Base-by-base conservation (phyloP, 257 asterid species). In the Solanum corneliomulleri region DNA sequence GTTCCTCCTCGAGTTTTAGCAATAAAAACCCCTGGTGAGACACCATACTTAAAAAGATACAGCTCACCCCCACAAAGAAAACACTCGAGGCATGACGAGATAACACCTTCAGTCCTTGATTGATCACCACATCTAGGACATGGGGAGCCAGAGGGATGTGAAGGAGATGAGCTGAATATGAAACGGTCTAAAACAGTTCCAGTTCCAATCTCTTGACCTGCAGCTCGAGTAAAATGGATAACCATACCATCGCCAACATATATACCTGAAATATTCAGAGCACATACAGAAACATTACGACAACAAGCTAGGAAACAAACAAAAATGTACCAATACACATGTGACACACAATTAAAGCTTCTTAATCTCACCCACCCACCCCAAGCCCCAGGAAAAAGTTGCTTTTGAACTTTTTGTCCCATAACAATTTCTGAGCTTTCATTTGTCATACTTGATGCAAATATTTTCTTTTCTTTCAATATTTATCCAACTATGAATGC, bases 1-100 rank as follows among this genome's bases (percentile, higher is more conserved):
- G 98, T 95, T 80, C 98, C 98, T 9, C 99, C 98, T 21, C 98
- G 98, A 87, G 93, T 93, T 92, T 92, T 93, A 70, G 97, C 97
- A 4, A 96, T 88, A 78, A 95, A 96, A 44, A 91, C 33, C 25
- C 89, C 89, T 4, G 94, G 89, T 0, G 96, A 87, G 88, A 93
- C 95, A 21, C 89, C 90, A 49, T 95, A 96, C 87, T 93, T 91
- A 62, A 96, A 95, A 76, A 35, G 90, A 77, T 96, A 95, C 8
- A 96, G 93, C 29, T 90, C 94, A 37, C 98, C 98, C 4, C 90
- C 94, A 39, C 89, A 86, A 70, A 96, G 98, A 86, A 96, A 95
- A 86, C 98, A 96, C 31, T 96, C 95, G 1, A 96, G 96, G 94
- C 99, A 96, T 68, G 99, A 96, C 8, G 93, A 92, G 87, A 94